These are phyloP conservation scores for Pichia sp. DNA, from an alignment of 1,139 yeast species.

Conservation along the genomic window DNA sequence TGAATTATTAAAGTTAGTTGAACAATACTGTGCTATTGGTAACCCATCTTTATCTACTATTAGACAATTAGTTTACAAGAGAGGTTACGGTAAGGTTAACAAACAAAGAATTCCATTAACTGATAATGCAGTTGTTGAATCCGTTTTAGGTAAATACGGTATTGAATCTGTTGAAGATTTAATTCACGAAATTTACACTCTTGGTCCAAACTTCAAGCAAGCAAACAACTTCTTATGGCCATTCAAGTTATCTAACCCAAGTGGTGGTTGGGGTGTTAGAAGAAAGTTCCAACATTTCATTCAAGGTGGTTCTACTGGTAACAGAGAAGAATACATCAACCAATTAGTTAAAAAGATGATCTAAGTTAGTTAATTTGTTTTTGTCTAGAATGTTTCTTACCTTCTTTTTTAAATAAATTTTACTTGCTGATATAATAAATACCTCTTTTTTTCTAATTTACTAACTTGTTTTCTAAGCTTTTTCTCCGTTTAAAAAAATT, in stretches of 20 bases:
- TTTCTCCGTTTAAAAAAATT: background rate
- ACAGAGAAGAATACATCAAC: constrained; percentile 98
- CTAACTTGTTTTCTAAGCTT: constrained; percentile 3
- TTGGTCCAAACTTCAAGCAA: constrained; percentile 99
- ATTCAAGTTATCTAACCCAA: constrained; percentile 98
- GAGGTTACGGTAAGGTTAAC: constrained; percentile 99
- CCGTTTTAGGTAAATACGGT: constrained; percentile 92
- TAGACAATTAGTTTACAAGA: constrained; percentile 97
- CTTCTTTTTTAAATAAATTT: background rate
- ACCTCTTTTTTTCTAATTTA: background rate
- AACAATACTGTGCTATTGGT: constrained; percentile 99
- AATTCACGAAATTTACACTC: constrained; percentile 98
- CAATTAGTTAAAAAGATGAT: constrained; percentile 96
- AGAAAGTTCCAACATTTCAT: constrained; percentile 99
- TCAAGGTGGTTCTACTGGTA: constrained; percentile 99
- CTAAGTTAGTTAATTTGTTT: constrained; percentile 37
- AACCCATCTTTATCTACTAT: constrained; percentile 96
- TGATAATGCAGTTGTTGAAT: constrained; percentile 94
- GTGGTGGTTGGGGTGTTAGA: constrained; percentile 99
- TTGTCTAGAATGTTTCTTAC: background rate
- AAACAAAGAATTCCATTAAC: constrained; percentile 95
- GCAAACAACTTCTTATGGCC: constrained; percentile 99
- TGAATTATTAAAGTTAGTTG: constrained; percentile 95
- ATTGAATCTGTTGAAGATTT: constrained; percentile 93
- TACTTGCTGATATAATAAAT: background rate